phyloP scores from a whole-genome alignment of 1,139 yeast genomes.

The Protomyces macrosporus region DNA sequence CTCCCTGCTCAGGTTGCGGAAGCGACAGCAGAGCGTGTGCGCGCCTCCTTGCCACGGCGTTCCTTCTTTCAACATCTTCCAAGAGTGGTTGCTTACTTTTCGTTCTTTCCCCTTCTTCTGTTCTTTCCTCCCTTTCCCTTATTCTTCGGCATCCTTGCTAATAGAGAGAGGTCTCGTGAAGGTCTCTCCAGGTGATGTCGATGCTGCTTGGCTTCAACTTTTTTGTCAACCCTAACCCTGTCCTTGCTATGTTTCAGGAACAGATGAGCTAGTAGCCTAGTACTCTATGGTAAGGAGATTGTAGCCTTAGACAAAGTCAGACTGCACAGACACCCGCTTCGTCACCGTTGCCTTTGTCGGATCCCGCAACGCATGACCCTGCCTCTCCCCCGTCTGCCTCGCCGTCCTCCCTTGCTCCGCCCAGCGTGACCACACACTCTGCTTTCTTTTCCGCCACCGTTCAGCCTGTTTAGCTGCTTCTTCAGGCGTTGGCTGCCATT shows the following conservation, averaged over 20 bases:
- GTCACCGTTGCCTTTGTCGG: background rate
- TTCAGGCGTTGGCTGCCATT: conserved; percentile 61
- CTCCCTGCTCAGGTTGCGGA: too few species aligned
- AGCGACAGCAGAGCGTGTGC: too few species aligned
- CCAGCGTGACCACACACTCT: background rate
- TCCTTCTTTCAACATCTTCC: conserved; percentile 98
- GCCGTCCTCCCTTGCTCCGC: background rate
- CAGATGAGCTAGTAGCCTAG: background rate
- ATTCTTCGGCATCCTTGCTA: conserved; percentile 46
- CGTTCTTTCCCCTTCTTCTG: conserved; percentile 50
- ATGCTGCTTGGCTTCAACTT: too few species aligned
- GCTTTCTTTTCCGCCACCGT: conserved; percentile 51
- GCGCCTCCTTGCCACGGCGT: conserved; percentile 80
- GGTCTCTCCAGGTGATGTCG: too few species aligned
- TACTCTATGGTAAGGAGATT: background rate
- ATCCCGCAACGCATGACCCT: too few species aligned
- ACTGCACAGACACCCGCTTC: background rate
- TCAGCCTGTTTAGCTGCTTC: conserved; percentile 47
- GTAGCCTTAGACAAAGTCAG: background rate
- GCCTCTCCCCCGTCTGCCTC: background rate
- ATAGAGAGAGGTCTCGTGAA: background rate
- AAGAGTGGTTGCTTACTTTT: conserved; percentile 86
- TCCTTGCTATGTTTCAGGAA: background rate
- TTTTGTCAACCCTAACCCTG: background rate
- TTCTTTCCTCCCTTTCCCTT: conserved; percentile 45